Base-by-base conservation (phyloP, 2,329 filamentous ascomycete genomes). In the Harringtonia aguacate region DNA sequence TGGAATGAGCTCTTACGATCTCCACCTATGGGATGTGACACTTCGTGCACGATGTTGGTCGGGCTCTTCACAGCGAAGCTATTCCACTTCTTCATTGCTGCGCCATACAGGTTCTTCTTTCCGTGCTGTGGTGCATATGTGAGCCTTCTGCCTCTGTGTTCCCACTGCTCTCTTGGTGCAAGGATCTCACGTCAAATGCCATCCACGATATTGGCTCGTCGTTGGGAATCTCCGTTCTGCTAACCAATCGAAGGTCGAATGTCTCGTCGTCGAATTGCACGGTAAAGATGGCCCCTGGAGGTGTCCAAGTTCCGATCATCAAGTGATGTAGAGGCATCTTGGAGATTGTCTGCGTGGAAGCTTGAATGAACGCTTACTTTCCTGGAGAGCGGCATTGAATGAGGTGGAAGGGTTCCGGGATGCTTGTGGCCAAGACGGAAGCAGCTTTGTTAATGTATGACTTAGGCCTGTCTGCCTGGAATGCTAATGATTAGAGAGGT, bases 201-300 rank as follows among this genome's bases (percentile, higher is more conserved):
- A 94, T 90, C 87, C 87, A 94, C 47, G 86, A 94, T 52, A 94
- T 92, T 8, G 87, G 85, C 64, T 94, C 86, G 51, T 90, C 84
- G 42, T 84, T 65, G 5, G 86, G 82, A 45, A 94, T 92, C 46
- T 80, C 77, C 1, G 86, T 92, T 54, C 82, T 79, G 67, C 90
- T 88, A 57, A 94, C 67, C 56, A 92, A 64, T 52, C 81, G 75
- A 48, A 94, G 65, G 8, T 80, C 81, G 51, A 88, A 67, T 33
- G 77, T 78, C 63, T 89, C 84, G 53, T 90, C 86, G 65, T 94
- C 85, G 59, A 94, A 94, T 48, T 81, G 77, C 48, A 94, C 82
- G 0, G 86, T 94, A 64, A 92, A 92, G 57, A 94, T 92, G 61
- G 86, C 85, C 38, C 86, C 87, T 44, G 87, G 87, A 46, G 84